These are phyloP conservation scores for Orbilia quercus DNA, from an alignment of 2,329 filamentous ascomycete genomes.

Conservation along the genomic window DNA sequence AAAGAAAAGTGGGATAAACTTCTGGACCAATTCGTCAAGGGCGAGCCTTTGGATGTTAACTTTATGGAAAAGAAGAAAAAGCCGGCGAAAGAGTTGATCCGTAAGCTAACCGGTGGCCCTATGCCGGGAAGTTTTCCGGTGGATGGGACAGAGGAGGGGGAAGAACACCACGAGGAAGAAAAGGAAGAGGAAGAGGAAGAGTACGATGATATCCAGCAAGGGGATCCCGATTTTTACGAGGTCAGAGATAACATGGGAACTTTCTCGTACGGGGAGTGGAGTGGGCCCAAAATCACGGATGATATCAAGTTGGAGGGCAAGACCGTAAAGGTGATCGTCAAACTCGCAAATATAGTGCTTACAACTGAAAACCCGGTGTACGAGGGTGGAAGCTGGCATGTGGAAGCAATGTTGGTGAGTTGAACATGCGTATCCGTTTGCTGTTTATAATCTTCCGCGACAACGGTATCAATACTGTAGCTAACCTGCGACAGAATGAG, in stretches of 20 bases:
- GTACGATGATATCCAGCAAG: not conserved
- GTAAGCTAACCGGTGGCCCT: no score
- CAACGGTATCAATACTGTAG: not conserved
- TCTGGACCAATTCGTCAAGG: constrained; percentile 35
- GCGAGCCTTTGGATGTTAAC: constrained; percentile 26
- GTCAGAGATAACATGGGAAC: constrained; percentile 31
- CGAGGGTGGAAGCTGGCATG: constrained; percentile 69
- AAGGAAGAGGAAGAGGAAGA: not conserved
- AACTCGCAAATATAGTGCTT: constrained; percentile 71
- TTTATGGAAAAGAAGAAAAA: constrained; percentile 19
- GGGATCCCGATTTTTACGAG: constrained; percentile 16
- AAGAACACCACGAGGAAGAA: constrained; percentile 5
- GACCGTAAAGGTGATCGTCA: constrained; percentile 73
- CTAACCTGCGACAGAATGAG: constrained; percentile 67
- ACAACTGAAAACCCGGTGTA: constrained; percentile 69
- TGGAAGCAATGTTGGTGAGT: constrained; percentile 66
- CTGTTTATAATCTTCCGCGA: not conserved
- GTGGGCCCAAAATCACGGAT: constrained; percentile 20
- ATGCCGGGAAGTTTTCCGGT: no score
- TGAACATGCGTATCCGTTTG: no score
- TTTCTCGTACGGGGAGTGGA: constrained; percentile 12
- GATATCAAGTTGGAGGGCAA: constrained; percentile 58
- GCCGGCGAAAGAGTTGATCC: not conserved
- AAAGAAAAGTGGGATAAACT: constrained; percentile 23
- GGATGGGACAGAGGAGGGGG: constrained; percentile 6